Base-by-base conservation (phyloP, 768 basidiomycete genomes). In the Rubroboletus satanas region DNA sequence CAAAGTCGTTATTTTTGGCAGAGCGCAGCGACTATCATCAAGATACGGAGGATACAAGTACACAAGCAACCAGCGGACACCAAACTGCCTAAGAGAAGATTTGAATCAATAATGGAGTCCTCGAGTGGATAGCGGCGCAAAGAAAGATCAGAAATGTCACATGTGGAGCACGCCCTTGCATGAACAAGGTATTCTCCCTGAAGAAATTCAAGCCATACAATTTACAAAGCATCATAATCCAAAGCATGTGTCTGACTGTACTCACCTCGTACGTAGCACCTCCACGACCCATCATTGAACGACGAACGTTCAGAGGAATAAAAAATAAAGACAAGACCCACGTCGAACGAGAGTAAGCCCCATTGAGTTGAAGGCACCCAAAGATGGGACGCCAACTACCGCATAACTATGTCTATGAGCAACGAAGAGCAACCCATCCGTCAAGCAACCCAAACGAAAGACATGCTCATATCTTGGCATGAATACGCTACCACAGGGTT, bases 351-450 rank as follows among this genome's bases (percentile, higher is more conserved):
- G 85, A 90, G 87, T 89, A 85, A 90, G 88, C 88, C 88, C 88
- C 88, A 89, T 90, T 90, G 83, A 79, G 88, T 88, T 88, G 78
- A 83, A 73, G 78, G 79, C 75, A 31, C 32, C 58, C 48, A 62
- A 56, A 55, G 54, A 59, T 9, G 41, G 62, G 67, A 65, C 55
- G 70, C 75, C 78, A 58, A 79, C 84, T 83, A 90, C 84, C 88
- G 88, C 82, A 90, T 90, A 81, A 88, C 88, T 90, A 69, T 90
- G 74, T 78, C 84, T 85, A 90, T 87, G 88, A 90, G 88, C 79
- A 90, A 88, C 82, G 65, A 71, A 56, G 60, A 73, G 78, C 77
- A 69, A 70, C 60, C 64, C 68, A 66, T 70, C 74, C 58, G 57
- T 64, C 57, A 58, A 48, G 57, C 68, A 70, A 68, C 69, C 73